Conservation (phyloP, 2,329 filamentous ascomycete genomes). For the Emericellopsis atlantica region DNA sequence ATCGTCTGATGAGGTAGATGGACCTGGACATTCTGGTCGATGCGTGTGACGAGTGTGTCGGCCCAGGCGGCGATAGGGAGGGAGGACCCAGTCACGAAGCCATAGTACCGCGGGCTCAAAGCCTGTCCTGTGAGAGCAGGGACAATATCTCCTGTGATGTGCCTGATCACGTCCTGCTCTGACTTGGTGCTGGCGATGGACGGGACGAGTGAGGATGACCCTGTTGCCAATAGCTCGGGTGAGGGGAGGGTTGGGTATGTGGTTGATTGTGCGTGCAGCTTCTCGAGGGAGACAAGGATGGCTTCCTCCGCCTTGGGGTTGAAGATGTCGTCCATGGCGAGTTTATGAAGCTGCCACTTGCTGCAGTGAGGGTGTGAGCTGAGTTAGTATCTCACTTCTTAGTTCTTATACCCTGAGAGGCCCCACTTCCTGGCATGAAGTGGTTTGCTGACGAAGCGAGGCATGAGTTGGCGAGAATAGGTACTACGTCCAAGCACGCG, state of each 20-base stretch:
- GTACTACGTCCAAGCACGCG: no score
- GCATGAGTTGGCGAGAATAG: no score
- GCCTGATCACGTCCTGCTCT: conserved; percentile 17
- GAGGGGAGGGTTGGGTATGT: conserved; percentile 23
- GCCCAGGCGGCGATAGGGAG: conserved; percentile 71
- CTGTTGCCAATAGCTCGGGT: not conserved
- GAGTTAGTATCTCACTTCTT: not conserved
- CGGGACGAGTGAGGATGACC: conserved; percentile 21
- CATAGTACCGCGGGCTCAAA: conserved; percentile 61
- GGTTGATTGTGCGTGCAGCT: conserved; percentile 8
- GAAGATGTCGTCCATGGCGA: conserved; percentile 12
- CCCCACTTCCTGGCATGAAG: no score
- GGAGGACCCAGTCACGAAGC: conserved; percentile 75
- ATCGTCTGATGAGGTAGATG: conserved; percentile 68
- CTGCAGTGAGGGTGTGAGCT: not conserved
- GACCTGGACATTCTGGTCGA: conserved; percentile 76
- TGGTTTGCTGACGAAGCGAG: no score
- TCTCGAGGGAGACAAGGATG: conserved; percentile 8
- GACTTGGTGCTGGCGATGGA: conserved; percentile 23
- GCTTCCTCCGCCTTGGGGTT: conserved; percentile 9
- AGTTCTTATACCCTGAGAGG: no score
- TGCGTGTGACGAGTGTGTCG: conserved; percentile 68
- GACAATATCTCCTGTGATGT: conserved; percentile 32
- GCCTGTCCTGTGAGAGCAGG: conserved; percentile 55
- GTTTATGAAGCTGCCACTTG: not conserved